Evolutionary conservation across 306 rosid genomes (phyloP).

Genomic region (Prunus mongolica): DNA sequence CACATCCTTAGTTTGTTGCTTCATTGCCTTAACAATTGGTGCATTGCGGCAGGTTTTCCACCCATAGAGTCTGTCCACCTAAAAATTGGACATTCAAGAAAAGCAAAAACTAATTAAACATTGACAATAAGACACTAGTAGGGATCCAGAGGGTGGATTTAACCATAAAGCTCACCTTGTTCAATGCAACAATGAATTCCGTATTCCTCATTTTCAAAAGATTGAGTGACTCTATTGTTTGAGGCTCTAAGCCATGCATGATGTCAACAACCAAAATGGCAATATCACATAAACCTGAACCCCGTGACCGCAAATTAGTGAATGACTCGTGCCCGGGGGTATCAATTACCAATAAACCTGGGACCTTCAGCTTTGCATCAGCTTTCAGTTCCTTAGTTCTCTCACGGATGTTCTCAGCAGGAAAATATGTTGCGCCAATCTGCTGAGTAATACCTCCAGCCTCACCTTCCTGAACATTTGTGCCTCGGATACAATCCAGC

Average conservation of each 20-base stretch:
- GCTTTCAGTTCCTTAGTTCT: slow-evolving; percentile 94
- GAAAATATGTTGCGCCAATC: slow-evolving; percentile 96
- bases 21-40: slow-evolving; percentile 75
- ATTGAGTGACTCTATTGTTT: slow-evolving; percentile 87
- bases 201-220: slow-evolving; percentile 93
- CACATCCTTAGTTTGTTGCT: slow-evolving; percentile 85
- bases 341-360: slow-evolving; percentile 88
- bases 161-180: slow-evolving; percentile 51
- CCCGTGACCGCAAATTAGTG: slow-evolving; percentile 83
- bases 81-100: slow-evolving; percentile 17
- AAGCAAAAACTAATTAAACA: slow-evolving; percentile 4
- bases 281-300: slow-evolving; percentile 93
- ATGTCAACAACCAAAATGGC: slow-evolving; percentile 96
- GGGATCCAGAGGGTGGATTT: not conserved
- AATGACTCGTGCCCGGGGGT: slow-evolving; percentile 97
- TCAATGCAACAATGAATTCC: slow-evolving; percentile 87
- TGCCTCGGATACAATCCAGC: slow-evolving; percentile 89
- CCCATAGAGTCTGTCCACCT: slow-evolving; percentile 95
- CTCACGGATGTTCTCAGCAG: slow-evolving; percentile 88
- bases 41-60: slow-evolving; percentile 77
- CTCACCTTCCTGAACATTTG: slow-evolving; percentile 98
- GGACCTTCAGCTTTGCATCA: slow-evolving; percentile 90
- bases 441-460: slow-evolving; percentile 99
- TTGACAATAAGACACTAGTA: not conserved
- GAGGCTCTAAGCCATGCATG: slow-evolving; percentile 97